Conservation (phyloP, 148 eudicot genomes). For the Oxyria digyna region DNA sequence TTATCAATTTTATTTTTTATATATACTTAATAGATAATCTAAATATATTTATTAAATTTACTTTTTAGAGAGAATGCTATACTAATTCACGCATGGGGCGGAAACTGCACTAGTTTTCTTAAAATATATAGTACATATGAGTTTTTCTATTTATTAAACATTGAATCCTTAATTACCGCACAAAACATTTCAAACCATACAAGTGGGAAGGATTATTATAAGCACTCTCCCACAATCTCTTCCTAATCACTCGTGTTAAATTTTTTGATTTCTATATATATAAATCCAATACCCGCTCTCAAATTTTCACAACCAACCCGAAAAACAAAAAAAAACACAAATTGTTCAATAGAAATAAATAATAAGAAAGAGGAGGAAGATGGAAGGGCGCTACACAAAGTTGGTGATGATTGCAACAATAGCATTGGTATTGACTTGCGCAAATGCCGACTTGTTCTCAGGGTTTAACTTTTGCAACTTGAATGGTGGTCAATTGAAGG, state of each 20-base stretch:
- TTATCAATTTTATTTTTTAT: too few species aligned
- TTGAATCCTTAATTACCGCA: too few species aligned
- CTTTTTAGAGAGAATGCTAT: too few species aligned
- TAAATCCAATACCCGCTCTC: neutral
- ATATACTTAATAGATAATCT: too few species aligned
- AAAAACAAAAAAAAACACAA: neutral
- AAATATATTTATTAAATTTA: too few species aligned
- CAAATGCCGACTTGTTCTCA: neutral
- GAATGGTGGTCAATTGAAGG: neutral
- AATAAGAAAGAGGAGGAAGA: neutral
- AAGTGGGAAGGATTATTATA: too few species aligned
- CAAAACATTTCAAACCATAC: too few species aligned
- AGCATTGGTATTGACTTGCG: neutral
- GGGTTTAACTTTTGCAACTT: slow-evolving; percentile 1
- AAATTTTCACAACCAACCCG: neutral
- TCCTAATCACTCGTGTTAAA: neutral
- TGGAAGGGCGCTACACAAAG: neutral
- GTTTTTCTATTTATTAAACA: too few species aligned
- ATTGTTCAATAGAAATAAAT: neutral
- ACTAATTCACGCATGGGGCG: too few species aligned
- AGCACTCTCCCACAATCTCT: neutral
- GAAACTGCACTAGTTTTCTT: too few species aligned
- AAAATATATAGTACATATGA: too few species aligned
- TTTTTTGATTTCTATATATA: neutral
- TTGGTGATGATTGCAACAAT: neutral